phyloP scores from a whole-genome alignment of 306 rosid genomes.

The Cicer arietinum region DNA sequence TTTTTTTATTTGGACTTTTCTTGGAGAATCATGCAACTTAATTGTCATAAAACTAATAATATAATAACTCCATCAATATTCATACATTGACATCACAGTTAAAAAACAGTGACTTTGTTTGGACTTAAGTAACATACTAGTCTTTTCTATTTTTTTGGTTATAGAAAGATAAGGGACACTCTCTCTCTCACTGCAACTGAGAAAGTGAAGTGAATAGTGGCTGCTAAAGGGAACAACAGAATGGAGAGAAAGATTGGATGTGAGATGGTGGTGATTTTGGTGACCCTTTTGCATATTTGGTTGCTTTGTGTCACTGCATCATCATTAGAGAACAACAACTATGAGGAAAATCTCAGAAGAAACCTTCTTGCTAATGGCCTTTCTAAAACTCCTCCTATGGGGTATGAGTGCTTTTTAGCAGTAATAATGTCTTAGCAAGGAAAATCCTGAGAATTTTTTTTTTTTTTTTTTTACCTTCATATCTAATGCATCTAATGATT shows the following conservation, averaged over 20 bases:
- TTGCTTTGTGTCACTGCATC: conserved; percentile 47
- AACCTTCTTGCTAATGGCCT: conserved; percentile 87
- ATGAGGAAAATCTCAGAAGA: conserved; percentile 49
- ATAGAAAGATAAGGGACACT: conserved; percentile 36
- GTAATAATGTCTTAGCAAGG: not conserved
- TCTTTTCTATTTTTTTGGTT: not conserved
- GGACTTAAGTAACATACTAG: not conserved
- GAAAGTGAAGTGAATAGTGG: conserved; percentile 19
- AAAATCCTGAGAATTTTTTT: not conserved
- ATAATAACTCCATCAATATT: not conserved
- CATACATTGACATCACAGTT: not conserved
- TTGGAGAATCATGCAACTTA: not conserved
- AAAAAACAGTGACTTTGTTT: not conserved
- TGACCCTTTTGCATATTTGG: conserved; percentile 38
- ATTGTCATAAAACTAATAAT: not conserved
- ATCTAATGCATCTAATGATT: conserved; percentile 4
- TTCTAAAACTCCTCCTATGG: conserved; percentile 90
- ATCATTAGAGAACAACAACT: conserved; percentile 26
- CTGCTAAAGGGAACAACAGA: not conserved
- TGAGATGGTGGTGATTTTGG: conserved; percentile 30
- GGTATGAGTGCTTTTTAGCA: conserved; percentile 51
- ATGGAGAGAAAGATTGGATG: conserved; percentile 37
- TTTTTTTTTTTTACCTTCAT: not conserved
- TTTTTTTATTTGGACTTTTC: not conserved
- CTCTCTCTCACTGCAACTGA: not conserved